A percentile compares a stretch with the other conserved stretches of the same genome.
Conservation (phyloP, 495 filamentous ascomycete species). For the Aspergillus sparsus region DNA sequence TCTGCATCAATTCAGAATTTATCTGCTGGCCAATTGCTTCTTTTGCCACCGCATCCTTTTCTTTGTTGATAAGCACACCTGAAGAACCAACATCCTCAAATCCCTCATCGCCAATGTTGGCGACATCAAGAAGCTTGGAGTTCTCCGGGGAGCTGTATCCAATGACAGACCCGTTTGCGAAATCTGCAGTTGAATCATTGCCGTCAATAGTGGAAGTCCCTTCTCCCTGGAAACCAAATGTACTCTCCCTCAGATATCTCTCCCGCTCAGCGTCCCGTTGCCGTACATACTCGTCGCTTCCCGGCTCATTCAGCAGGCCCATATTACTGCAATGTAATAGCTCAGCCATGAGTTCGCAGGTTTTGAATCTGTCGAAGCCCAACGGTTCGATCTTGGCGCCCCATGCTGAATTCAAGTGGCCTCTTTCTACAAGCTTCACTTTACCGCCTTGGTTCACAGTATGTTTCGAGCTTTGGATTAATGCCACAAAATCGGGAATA, state of each 20-base stretch:
- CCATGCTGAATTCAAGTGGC: conserved; percentile 79
- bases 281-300: conserved; percentile 83
- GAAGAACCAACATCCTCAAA: conserved; percentile 87
- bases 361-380: conserved; percentile 98
- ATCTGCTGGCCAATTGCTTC: conserved; percentile 12
- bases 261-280: conserved; percentile 81
- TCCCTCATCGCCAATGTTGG: conserved; percentile 81
- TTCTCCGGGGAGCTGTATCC: conserved; percentile 47
- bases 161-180: conserved; percentile 40
- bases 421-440: conserved; percentile 58
- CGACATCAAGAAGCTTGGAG: conserved; percentile 60
- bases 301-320: conserved; percentile 90
- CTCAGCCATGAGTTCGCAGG: conserved; percentile 98
- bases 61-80: conserved; percentile 66
- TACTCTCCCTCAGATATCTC: conserved; percentile 69
- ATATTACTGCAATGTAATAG: conserved; percentile 98
- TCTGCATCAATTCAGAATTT: conserved; percentile 13
- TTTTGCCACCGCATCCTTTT: conserved; percentile 46
- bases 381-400: conserved; percentile 89
- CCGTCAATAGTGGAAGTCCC: conserved; percentile 47
- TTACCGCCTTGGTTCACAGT: conserved; percentile 60
- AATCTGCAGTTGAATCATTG: conserved; percentile 51
- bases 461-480: conserved; percentile 70
- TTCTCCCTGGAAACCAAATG: conserved; percentile 39
- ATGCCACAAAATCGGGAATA: conserved; percentile 93